Base-by-base conservation (phyloP, 495 filamentous ascomycete genomes). In the Xylaria longipes region DNA sequence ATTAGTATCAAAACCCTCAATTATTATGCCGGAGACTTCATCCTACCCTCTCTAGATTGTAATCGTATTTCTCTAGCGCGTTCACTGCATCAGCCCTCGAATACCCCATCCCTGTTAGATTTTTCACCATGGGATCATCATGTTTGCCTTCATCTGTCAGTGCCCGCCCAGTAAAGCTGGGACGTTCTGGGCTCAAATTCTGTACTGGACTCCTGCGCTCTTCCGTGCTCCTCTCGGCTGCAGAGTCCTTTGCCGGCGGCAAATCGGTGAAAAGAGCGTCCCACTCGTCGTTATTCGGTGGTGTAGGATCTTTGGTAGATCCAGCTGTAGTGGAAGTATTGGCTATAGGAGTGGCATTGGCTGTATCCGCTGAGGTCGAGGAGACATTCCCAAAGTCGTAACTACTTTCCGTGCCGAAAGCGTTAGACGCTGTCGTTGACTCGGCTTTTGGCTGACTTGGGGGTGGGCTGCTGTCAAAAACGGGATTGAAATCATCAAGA, bases 11-110 rank as follows among this genome's bases (percentile, higher is more conserved):
- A 60, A 64, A 46, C 41, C 63, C 45, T 25, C 41, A 71, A n/a
- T 15, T 12, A 20, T 68, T 17, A 71, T 63, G 46, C 68, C 69
- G 37, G 63, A 41, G 65, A 67, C 69, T 43, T 70, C 50, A 77
- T 82, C 90, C 84, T 84, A 97, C 96, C 90, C 94, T 92, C 79
- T 97, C 94, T 77, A 97, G 85, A 82, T 98, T 95, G 81, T 97
- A 97, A 78, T 97, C 95, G 81, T 91, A 96, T 80, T 94, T 95
- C 85, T 98, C 96, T 78, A 99, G 82, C 43, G 96, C 96, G 67
- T 84, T 85, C 39, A 98, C 84, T n/a, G 93, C 92, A 56, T 92
- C 90, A 7, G 87, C 87, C 52, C 96, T 85, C 33, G 91, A 85
- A 80, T 96, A 99, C 3, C 96, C 96, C 94, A 98, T 97, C 33